Evolutionary conservation across 345 rosid genomes (phyloP), one percentile per base, ranked within the genome.

Genomic region (Eucalyptus marginata): DNA sequence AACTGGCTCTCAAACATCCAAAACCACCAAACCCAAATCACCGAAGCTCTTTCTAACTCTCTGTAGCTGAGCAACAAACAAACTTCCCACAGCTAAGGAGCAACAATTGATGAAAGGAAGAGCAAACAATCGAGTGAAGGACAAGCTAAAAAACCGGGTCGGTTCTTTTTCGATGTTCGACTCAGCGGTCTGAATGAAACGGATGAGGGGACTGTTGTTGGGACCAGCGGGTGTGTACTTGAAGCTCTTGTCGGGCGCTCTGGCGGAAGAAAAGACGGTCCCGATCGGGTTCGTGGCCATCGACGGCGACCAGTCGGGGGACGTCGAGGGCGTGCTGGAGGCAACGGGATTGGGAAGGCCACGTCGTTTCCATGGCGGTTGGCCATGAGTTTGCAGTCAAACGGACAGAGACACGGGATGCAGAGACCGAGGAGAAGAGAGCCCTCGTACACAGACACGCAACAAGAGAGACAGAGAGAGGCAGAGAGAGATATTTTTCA

Each of bases 101-200:
- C 79, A 10, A 66, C 40, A 66, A 31, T 15, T 66, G 40, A 7
- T 66, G 20, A 18, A 88, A 36, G 25, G 25, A 49, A 33, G 22
- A 44, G 86, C 49, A 50, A 33, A 13, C 62, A 8, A 52, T 17
- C 25, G 71, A 83, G 84, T 2, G 12, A 16, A 14, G 49, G 47
- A 43, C 66, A 83, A 64, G 54, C 47, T 33, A 52, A 40, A 36
- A 12, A 88, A 52, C 52, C 3, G 43, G 33, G 56, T 87, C 31
- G 31, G 20, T 43, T 8, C 99, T 94, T 94, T 96, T 58, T 97
- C 97, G 58, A 97, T 94, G 88, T 90, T 92, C 50, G 98, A 91
- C 89, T 96, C 98, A 5, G 96, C 91, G 91, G 98, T 88, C 86
- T 93, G 94, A 90, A 95, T 76, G 89, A 96, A 90, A 29, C 90